Conservation (phyloP, 805 yeast genomes). For the Monosporozyma siamensis region DNA sequence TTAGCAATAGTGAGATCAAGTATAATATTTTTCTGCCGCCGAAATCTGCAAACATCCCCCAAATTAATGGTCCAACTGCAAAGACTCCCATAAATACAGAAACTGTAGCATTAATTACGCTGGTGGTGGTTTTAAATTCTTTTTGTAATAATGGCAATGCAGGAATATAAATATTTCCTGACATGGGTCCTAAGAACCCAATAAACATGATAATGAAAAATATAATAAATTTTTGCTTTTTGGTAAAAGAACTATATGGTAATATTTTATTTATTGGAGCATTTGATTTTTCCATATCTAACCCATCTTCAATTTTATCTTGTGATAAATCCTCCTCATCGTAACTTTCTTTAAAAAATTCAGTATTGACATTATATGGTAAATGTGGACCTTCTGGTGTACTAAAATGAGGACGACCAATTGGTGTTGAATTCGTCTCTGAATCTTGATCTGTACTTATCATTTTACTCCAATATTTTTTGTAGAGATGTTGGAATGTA, state of each 20-base stretch:
- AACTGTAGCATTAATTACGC: conserved; percentile 45
- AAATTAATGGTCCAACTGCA: conserved; percentile 45
- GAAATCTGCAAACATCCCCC: conserved; percentile 48
- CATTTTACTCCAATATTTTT: no score
- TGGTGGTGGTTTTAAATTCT: conserved; percentile 34
- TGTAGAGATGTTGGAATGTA: no score
- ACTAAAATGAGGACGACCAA: not conserved
- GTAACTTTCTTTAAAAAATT: not conserved
- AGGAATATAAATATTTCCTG: conserved; percentile 52
- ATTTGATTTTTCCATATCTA: not conserved
- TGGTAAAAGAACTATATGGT: conserved; percentile 32
- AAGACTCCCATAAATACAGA: conserved; percentile 49
- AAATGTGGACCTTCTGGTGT: not conserved
- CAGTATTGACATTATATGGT: not conserved
- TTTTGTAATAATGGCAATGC: conserved; percentile 38
- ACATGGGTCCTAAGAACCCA: conserved; percentile 47
- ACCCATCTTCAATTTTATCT: not conserved
- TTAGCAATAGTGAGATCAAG: conserved; percentile 46
- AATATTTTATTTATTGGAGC: not conserved
- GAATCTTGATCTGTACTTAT: no score
- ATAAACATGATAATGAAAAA: conserved; percentile 37
- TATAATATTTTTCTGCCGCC: conserved; percentile 61
- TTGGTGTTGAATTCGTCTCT: not conserved
- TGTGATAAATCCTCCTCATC: conserved; percentile 1
- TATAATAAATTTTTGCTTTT: conserved; percentile 28